These are phyloP conservation scores for Chrysosphaeria jannelii DNA, from an alignment of 2,329 filamentous ascomycete species.

Conservation along the genomic window DNA sequence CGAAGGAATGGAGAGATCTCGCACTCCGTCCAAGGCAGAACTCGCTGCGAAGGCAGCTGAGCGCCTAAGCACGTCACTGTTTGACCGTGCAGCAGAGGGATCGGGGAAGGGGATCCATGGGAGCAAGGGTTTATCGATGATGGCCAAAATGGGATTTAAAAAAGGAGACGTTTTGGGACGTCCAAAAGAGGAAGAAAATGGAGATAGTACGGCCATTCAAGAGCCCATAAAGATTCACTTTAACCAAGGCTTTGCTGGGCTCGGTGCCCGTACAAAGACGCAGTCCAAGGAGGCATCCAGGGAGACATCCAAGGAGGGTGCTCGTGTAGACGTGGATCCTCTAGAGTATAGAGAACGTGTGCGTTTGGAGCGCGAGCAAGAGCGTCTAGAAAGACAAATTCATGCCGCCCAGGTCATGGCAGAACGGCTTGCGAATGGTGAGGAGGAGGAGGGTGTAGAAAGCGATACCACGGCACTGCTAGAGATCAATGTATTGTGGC, in stretches of 20 bases:
- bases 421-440: slow-evolving; percentile 31
- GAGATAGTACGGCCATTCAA: slow-evolving; percentile 6
- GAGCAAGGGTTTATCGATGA: slow-evolving; percentile 83
- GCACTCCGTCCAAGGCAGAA: slow-evolving; percentile 55
- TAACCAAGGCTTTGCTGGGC: slow-evolving; percentile 55
- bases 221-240: slow-evolving; percentile 51
- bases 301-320: slow-evolving; percentile 19
- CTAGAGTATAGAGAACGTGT: slow-evolving; percentile 45
- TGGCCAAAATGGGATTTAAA: slow-evolving; percentile 83
- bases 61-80: slow-evolving; percentile 39
- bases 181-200: not conserved
- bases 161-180: slow-evolving; percentile 40
- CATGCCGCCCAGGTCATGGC: slow-evolving; percentile 56
- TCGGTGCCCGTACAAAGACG: slow-evolving; percentile 62
- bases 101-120: slow-evolving; percentile 15
- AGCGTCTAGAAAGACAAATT: slow-evolving; percentile 35
- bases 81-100: slow-evolving; percentile 14
- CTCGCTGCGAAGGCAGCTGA: slow-evolving; percentile 41
- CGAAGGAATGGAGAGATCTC: slow-evolving; percentile 36
- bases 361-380: slow-evolving; percentile 36
- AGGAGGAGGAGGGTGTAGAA: slow-evolving; percentile 14
- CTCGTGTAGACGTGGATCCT: slow-evolving; percentile 22
- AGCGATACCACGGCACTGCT: slow-evolving; percentile 17
- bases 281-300: slow-evolving; percentile 15
- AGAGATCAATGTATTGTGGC: slow-evolving; percentile 49